Base-by-base conservation (phyloP, 805 yeast species). In the Yarrowia porcina region DNA sequence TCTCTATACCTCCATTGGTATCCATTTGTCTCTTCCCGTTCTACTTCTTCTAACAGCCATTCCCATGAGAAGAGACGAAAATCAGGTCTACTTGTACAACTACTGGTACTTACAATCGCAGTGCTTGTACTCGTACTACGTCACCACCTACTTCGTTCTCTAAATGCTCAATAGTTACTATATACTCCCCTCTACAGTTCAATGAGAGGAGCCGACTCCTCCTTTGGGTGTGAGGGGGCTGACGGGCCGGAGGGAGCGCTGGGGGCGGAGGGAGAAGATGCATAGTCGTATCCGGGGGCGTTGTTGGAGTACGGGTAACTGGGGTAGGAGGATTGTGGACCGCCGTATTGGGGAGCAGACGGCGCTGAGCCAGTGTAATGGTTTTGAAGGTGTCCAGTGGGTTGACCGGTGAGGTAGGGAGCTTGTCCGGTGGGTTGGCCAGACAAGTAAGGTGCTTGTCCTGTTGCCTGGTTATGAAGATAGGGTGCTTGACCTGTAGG, bases 191-290 rank as follows among this genome's bases (percentile, higher is more conserved):
- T n/a, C 33, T 52, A 52, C 59, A 52, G 15, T 8, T 52, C 59
- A 52, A 52, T 52, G 25, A 52, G 44, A 35, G 59, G 59, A 2
- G 59, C 59, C 8, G 59, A 36, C 44, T 52, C 59, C 59, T 52
- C 44, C 41, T 49, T 23, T n/a, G n/a, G n/a, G n/a, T n/a, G n/a
- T n/a, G n/a, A n/a, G n/a, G n/a, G n/a, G n/a, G n/a, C n/a, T n/a
- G n/a, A n/a, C n/a, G 18, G 45, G 36, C 27, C 20, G 20, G 10
- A 15, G 3, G 42, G 57, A 6, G 42, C 42, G 13, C 38, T 30
- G 27, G 52, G 47, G 18, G 54, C 54, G 59, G 59, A 2, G 23
- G 59, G 59, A 25, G 44, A 52, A 23, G 59, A 52, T 33, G 44
- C 59, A 36, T 52, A 52, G 59, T 52, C 59, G 44, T 52, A 52